Evolutionary conservation across 2,329 filamentous ascomycete genomes (phyloP).

Genomic region (Cucurbitaria berberidis): DNA sequence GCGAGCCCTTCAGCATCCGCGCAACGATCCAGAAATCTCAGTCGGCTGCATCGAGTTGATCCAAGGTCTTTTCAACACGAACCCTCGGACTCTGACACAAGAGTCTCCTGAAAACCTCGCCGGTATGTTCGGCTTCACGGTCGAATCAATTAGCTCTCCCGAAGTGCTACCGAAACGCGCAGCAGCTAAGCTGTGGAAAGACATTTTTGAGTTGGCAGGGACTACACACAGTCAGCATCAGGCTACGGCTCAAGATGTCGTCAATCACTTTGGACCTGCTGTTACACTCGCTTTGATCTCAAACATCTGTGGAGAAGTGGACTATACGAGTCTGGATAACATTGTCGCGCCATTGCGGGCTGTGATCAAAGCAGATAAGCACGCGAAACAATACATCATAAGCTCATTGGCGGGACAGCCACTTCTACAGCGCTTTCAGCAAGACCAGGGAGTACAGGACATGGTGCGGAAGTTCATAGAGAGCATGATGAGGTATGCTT

Average conservation of each 20-base stretch:
- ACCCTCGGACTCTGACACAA: constrained; percentile 67
- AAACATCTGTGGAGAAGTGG: constrained; percentile 47
- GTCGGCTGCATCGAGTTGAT: constrained; percentile 77
- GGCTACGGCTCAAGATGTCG: constrained; percentile 43
- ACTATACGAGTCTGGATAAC: constrained; percentile 42
- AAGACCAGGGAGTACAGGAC: constrained; percentile 35
- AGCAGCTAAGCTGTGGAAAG: constrained; percentile 74
- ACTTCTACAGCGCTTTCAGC: constrained; percentile 37
- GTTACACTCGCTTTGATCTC: constrained; percentile 40
- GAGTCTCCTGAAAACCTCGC: constrained; percentile 65
- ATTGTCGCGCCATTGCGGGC: constrained; percentile 42
- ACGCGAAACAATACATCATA: constrained; percentile 40
- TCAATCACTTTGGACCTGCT: constrained; percentile 40
- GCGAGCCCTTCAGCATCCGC: constrained; percentile 65
- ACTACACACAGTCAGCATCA: constrained; percentile 37
- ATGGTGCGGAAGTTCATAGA: constrained; percentile 45
- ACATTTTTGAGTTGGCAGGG: constrained; percentile 43
- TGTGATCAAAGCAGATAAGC: constrained; percentile 38
- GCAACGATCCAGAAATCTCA: constrained; percentile 72
- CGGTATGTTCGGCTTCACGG: constrained; percentile 72
- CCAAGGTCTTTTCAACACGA: constrained; percentile 66
- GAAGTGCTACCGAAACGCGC: constrained; percentile 79
- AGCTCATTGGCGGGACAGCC: constrained; percentile 38
- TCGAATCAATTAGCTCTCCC: constrained; percentile 71
- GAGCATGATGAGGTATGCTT: constrained; percentile 38